Evolutionary conservation across 108 stramenopile genomes (phyloP), one percentile per base, ranked within the genome.

Genomic region (Cyclotella baltica): DNA sequence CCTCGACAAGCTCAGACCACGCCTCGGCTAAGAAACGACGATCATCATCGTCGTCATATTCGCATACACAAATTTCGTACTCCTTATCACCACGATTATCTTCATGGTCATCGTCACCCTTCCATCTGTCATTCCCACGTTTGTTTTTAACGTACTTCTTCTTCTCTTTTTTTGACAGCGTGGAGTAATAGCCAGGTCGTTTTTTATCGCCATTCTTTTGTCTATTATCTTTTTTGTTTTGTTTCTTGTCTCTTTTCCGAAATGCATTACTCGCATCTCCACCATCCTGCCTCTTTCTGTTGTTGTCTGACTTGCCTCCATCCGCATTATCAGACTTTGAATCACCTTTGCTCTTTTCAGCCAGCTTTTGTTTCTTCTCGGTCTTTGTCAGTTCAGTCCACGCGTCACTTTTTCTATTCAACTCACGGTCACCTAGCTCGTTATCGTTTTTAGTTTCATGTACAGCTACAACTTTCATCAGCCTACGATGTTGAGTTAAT

Each of bases 161-260:
- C 51, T 52, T 52, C n/a, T 52, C 51, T n/a, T 52, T 13, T 20
- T 52, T 52, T 20, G 51, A 52, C n/a, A 52, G n/a, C 11, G 51
- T n/a, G n/a, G n/a, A n/a, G n/a, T n/a, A n/a, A n/a, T n/a, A n/a
- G n/a, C n/a, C n/a, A n/a, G n/a, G n/a, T n/a, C n/a, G n/a, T n/a
- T n/a, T n/a, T n/a, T n/a, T n/a, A n/a, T n/a, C n/a, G n/a, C n/a
- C n/a, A n/a, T n/a, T n/a, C n/a, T n/a, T n/a, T n/a, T n/a, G n/a
- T n/a, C n/a, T n/a, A n/a, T n/a, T n/a, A n/a, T n/a, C n/a, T n/a
- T n/a, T n/a, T n/a, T n/a, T n/a, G n/a, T n/a, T n/a, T n/a, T n/a
- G n/a, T n/a, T n/a, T n/a, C n/a, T n/a, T n/a, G n/a, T n/a, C n/a
- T n/a, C n/a, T n/a, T n/a, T n/a, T n/a, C n/a, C n/a, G n/a, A n/a